phyloP scores from a whole-genome alignment of 805 yeast genomes.

The Wickerhamomyces chaumierensis region DNA sequence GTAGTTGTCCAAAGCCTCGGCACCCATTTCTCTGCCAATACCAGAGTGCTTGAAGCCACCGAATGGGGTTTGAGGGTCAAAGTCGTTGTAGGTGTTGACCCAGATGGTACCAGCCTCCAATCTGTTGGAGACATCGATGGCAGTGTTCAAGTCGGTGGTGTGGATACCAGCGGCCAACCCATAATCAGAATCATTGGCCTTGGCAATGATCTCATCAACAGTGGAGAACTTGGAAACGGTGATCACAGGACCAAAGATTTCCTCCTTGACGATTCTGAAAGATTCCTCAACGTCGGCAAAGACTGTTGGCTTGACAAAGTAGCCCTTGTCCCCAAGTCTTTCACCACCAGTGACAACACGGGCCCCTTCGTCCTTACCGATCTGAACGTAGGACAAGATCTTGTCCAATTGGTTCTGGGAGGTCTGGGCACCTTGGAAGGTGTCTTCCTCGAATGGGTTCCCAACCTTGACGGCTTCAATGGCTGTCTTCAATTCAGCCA shows the following conservation, averaged over 20 bases:
- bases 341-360: constrained; percentile 75
- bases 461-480: constrained; percentile 54
- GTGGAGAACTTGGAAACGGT: constrained; percentile 63
- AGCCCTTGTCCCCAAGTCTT: constrained; percentile 60
- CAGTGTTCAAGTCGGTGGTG: constrained; percentile 57
- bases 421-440: constrained; percentile 70
- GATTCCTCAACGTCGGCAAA: constrained; percentile 70
- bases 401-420: constrained; percentile 56
- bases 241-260: constrained; percentile 86
- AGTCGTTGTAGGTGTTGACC: constrained; percentile 78
- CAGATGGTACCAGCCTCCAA: constrained; percentile 74
- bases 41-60: constrained; percentile 89
- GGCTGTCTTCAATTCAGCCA: constrained; percentile 41
- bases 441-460: constrained; percentile 61
- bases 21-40: constrained; percentile 85
- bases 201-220: constrained; percentile 60
- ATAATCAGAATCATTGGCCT: constrained; percentile 68
- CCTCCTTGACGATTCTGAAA: constrained; percentile 73
- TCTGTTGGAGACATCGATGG: constrained; percentile 52
- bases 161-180: constrained; percentile 88
- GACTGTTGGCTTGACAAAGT: constrained; percentile 71
- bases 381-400: constrained; percentile 50
- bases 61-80: constrained; percentile 79
- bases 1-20: constrained; percentile 74
- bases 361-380: constrained; percentile 61